Percentiles rank a stretch among this genome's conserved stretches.
These are phyloP conservation scores for Kluyveromyces aestuarii DNA, from an alignment of 805 yeast species.

Conservation along the genomic window DNA sequence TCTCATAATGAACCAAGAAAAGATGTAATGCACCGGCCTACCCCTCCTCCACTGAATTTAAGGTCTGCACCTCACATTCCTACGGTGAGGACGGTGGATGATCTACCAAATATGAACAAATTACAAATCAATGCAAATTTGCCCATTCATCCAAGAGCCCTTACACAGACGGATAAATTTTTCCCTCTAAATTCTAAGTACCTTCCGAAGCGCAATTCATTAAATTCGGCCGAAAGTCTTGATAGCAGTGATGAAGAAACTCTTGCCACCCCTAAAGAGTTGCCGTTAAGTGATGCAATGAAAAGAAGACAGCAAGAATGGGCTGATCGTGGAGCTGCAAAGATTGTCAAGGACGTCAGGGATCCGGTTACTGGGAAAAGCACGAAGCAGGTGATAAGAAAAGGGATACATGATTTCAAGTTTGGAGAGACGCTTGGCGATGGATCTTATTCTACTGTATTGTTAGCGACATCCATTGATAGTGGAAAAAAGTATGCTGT, in stretches of 20 bases:
- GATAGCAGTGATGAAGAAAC: slow-evolving; percentile 3
- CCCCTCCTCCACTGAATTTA: not conserved
- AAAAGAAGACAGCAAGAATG: slow-evolving; percentile 34
- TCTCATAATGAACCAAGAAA: not conserved
- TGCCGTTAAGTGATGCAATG: slow-evolving; percentile 7
- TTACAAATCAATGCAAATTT: not conserved
- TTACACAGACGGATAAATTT: slow-evolving; percentile 26
- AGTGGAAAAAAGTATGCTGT: slow-evolving; percentile 72
- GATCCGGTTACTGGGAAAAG: slow-evolving; percentile 41
- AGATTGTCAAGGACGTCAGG: slow-evolving; percentile 35
- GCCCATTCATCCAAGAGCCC: slow-evolving; percentile 12
- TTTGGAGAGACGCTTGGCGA: slow-evolving; percentile 88
- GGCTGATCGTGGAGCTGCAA: slow-evolving; percentile 55
- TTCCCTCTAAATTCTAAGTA: slow-evolving; percentile 14
- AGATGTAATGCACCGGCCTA: not conserved
- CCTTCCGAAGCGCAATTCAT: not conserved
- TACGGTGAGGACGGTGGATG: not conserved
- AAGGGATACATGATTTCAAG: slow-evolving; percentile 72
- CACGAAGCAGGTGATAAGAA: slow-evolving; percentile 41
- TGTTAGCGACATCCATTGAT: slow-evolving; percentile 70
- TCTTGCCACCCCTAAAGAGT: slow-evolving; percentile 2
- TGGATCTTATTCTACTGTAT: slow-evolving; percentile 93
- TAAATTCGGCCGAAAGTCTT: not conserved
- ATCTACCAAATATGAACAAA: not conserved
- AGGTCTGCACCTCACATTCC: not conserved